Percentiles rank a stretch among this genome's conserved stretches.
Conservation (phyloP, 495 filamentous ascomycete species). For the Penicillium argentinense region DNA sequence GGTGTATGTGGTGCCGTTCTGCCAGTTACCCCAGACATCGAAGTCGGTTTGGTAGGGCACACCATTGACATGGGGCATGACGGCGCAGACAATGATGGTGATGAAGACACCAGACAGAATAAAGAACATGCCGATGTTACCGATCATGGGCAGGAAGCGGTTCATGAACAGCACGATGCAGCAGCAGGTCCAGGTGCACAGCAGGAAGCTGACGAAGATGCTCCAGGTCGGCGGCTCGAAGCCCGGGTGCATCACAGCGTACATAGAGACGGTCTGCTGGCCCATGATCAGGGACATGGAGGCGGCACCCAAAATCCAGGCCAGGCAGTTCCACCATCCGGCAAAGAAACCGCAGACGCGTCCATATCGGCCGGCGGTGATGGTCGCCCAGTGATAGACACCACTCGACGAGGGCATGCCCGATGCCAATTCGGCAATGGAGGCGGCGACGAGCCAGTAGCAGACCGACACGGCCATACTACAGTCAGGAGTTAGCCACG, state of each 20-base stretch:
- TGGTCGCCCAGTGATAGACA: conserved; percentile 81
- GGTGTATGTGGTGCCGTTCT: conserved; percentile 66
- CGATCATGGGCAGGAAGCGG: conserved; percentile 61
- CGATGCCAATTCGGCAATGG: conserved; percentile 72
- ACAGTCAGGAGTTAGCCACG: conserved; percentile 11
- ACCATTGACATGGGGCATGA: conserved; percentile 61
- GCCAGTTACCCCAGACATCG: conserved; percentile 65
- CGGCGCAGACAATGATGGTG: conserved; percentile 70
- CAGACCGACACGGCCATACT: conserved; percentile 50
- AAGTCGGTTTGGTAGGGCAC: conserved; percentile 51
- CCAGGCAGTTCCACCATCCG: conserved; percentile 78
- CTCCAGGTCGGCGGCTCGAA: conserved; percentile 68
- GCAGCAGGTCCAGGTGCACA: conserved; percentile 66
- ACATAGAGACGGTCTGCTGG: conserved; percentile 69
- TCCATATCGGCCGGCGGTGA: conserved; percentile 71
- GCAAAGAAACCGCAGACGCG: conserved; percentile 73
- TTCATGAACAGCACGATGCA: conserved; percentile 69
- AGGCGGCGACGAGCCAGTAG: conserved; percentile 55
- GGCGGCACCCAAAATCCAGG: conserved; percentile 66
- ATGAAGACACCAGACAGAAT: conserved; percentile 67
- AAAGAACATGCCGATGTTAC: conserved; percentile 66
- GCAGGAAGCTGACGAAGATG: conserved; percentile 68
- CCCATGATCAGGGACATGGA: conserved; percentile 67
- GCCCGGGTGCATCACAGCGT: conserved; percentile 65
- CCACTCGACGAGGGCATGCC: conserved; percentile 79